Evolutionary conservation across 2,329 filamentous ascomycete genomes (phyloP), one percentile per base, ranked within the genome.

Genomic region (Cordyceps javanica): DNA sequence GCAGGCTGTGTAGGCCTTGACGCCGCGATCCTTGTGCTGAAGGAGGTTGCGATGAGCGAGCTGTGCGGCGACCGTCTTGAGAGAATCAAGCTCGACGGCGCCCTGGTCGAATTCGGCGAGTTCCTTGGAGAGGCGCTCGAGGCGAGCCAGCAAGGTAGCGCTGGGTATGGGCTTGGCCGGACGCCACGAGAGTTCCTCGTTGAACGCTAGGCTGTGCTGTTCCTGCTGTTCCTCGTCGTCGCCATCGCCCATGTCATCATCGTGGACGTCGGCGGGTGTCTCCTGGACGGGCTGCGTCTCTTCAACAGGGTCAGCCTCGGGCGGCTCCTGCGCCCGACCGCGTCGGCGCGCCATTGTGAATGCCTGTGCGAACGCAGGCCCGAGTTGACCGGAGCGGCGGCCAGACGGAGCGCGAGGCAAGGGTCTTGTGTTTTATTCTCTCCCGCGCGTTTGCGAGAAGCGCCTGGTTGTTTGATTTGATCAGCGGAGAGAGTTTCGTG

Each of bases 1-100:
- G 67, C 90, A 90, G 44, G 91, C 87, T 32, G 90, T 84, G 77
- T 89, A 96, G 26, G 94, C 93, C 72, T 89, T 88, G 62, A 99
- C 91, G 57, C 94, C 94, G 63, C 87, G 89, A 72, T 99, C 94
- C 75, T 96, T 96, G 74, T 99, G 94, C 60, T 84, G 85, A 48
- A 99, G 75, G 25, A 99, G 78, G 67, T 94, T 91, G 60, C 87
- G 85, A 62, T 87, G 86, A 6, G 87, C 90, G 45, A 99, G 81
- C 66, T 96, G 90, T 68, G 91, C 89, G 54, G 93, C 90, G 61
- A 96, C 89, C 52, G 87, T 86, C 61, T 81, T 83, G 62, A 97
- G 80, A n/a, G 91, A 92, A n/a, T 88, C 84, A 64, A 89, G 84
- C 60, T 96, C 86, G 59, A 88, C 85, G 59, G 88, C 87, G 66